These are phyloP conservation scores for Sclerotinia borealis DNA, from an alignment of 2,329 filamentous ascomycete species.

Conservation along the genomic window DNA sequence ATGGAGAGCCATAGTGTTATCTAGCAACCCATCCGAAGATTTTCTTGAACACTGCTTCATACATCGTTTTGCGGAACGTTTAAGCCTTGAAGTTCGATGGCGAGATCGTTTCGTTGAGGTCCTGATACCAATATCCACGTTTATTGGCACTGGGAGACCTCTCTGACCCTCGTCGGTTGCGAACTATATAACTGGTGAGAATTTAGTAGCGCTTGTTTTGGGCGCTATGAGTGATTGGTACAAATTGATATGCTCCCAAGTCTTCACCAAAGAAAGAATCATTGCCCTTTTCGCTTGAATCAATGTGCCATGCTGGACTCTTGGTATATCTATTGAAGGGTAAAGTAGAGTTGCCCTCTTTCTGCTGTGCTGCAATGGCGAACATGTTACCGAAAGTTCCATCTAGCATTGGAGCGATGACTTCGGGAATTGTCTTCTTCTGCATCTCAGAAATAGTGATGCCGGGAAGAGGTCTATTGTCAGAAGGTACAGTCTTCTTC, in stretches of 20 bases:
- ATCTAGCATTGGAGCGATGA: conserved; percentile 24
- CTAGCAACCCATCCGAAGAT: background rate
- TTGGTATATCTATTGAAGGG: conserved; percentile 22
- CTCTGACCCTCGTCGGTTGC: background rate
- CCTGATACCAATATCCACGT: background rate
- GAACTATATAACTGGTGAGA: background rate
- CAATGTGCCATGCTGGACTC: conserved; percentile 23
- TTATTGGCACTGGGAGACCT: background rate
- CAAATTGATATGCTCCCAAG: conserved; percentile 20
- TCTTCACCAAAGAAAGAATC: conserved; percentile 29
- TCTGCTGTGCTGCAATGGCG: conserved; percentile 21
- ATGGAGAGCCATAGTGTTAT: background rate
- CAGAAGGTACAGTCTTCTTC: conserved; percentile 12
- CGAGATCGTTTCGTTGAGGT: background rate
- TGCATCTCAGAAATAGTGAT: conserved; percentile 24
- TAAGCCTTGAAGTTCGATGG: background rate
- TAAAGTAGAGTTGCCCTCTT: conserved; percentile 15
- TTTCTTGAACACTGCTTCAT: background rate
- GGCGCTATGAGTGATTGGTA: background rate
- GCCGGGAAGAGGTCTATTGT: conserved; percentile 11
- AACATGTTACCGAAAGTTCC: conserved; percentile 26
- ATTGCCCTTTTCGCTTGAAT: conserved; percentile 25
- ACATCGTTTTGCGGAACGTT: background rate
- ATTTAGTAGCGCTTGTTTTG: background rate
- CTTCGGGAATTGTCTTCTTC: conserved; percentile 21